Evolutionary conservation across 352 stramenopile species (phyloP), one percentile per base, ranked within the genome.

Genomic region (Globisporangium paddicum): DNA sequence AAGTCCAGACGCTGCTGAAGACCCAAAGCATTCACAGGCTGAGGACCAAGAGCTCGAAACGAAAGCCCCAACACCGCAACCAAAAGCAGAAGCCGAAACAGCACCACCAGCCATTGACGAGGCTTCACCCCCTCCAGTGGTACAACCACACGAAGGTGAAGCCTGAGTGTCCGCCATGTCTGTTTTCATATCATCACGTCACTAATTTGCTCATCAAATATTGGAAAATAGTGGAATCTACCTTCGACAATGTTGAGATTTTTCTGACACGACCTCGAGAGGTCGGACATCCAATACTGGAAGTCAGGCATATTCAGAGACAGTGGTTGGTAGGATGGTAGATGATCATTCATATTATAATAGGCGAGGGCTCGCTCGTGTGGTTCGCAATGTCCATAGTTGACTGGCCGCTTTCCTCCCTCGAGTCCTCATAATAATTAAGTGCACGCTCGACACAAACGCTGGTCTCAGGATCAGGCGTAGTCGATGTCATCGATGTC

Each of bases 401-500:
- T n/a, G n/a, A n/a, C n/a, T n/a, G n/a, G n/a, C n/a, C n/a, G n/a
- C n/a, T 16, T 40, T 40, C 3, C 9, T 40, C 46, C 46, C 25
- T 32, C 21, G 52, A 49, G 52, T 37, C 23, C 52, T 58, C 52
- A 40, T 58, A 50, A 58, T 58, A 58, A 58, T 58, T 58, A 58
- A 32, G 28, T 32, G 28, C 28, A 7, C 28, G 28, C n/a, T 32
- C 19, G 41, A 13, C 2, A 47, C 42, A 21, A 16, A 23, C n/a
- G 34, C 46, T 38, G 46, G 28, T 32, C 25, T 51, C 26, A 55
- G 42, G 8, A 30, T 55, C 55, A 61, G 5, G 73, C 67, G 40
- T 70, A 75, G 68, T 86, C 76, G 10, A 86, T 66, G 16, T 59
- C 62, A 66, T 86, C 77, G 14, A 86, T 67, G 21, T 61, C 62